Conservation (phyloP, 2,329 filamentous ascomycete genomes). For the Cladosporium sphaerospermum region DNA sequence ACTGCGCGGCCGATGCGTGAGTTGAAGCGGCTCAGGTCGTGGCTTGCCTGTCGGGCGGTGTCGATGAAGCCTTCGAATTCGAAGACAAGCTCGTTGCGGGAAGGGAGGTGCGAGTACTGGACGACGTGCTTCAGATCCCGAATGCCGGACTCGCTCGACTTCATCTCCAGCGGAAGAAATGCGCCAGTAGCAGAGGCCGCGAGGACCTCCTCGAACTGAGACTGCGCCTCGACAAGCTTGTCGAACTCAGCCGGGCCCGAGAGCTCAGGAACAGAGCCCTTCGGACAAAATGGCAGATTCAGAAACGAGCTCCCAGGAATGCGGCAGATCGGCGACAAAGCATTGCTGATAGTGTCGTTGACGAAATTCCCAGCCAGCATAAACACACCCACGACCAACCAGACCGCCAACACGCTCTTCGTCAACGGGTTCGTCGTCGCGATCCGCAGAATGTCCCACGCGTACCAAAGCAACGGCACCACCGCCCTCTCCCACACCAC, state of each 20-base stretch:
- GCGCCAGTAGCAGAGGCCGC: slow-evolving; percentile 60
- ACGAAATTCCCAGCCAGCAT: slow-evolving; percentile 58
- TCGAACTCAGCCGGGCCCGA: slow-evolving; percentile 58
- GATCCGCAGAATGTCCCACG: slow-evolving; percentile 50
- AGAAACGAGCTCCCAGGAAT: slow-evolving; percentile 60
- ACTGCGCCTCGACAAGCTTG: slow-evolving; percentile 66
- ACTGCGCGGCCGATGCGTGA: slow-evolving; percentile 67
- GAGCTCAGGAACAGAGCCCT: slow-evolving; percentile 15
- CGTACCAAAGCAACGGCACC: slow-evolving; percentile 41
- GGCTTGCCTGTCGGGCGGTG: slow-evolving; percentile 57
- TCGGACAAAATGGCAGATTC: slow-evolving; percentile 57
- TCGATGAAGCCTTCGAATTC: slow-evolving; percentile 74
- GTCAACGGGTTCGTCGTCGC: slow-evolving; percentile 58
- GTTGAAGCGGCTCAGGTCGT: slow-evolving; percentile 69
- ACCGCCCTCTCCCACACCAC: slow-evolving; percentile 29
- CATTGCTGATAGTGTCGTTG: slow-evolving; percentile 53
- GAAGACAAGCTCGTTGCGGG: slow-evolving; percentile 62
- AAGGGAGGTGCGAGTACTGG: slow-evolving; percentile 60
- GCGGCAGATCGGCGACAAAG: slow-evolving; percentile 63
- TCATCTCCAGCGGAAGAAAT: slow-evolving; percentile 70
- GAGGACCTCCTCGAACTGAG: slow-evolving; percentile 69
- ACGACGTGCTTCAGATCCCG: slow-evolving; percentile 69
- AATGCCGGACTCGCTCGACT: slow-evolving; percentile 66
- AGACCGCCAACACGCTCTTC: slow-evolving; percentile 55
- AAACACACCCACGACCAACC: slow-evolving; percentile 53